Base-by-base conservation (phyloP, 2,329 filamentous ascomycete species). In the Dactylonectria macrodidyma region DNA sequence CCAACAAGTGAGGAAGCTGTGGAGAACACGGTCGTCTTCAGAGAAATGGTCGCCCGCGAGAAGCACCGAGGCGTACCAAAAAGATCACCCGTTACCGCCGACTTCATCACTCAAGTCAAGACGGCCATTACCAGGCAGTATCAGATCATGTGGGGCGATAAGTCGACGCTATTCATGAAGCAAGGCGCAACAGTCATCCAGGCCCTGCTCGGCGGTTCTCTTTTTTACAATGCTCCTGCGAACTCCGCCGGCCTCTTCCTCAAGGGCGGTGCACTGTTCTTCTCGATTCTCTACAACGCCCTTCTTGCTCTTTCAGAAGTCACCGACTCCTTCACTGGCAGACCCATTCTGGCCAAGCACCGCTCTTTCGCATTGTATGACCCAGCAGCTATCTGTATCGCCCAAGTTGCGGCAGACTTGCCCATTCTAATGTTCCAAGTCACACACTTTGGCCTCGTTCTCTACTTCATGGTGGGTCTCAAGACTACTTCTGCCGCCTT, bases 391-490 rank as follows among this genome's bases (percentile, higher is more conserved):
- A 87, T 90, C 68, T 84, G 85, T 2, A 78, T 90, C 3, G 88
- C 88, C 33, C 82, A 86, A 2, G 84, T 89, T 1, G 76, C 90
- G 1, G 78, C 82, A 7, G 89, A 93, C 88, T 71, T 91, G 83
- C 78, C 89, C 0, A 73, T 86, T 1, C 88, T 95, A 68, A 80
- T 92, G 5, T 44, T 85, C 8, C 91, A 92, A 74, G 84, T 90
- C 1, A 85, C 87, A 6, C 83, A 0, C 67, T 95, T 94, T 81
- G 91, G 92, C 66, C 54, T 93, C 46, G 86, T 90, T 14, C 82
- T 95, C 57, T 95, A 95, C 82, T 95, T 95, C 80, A 90, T 95
- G 90, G 89, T 90, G 0, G 89, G 90, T 56, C 85, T 95, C 87
- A 91, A 66, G 83, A 90, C 57, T 86, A 88, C 52, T 2, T 86